Evolutionary conservation across 371 early-diverging fungal species (phyloP).

Genomic region (Rhizopus microsporus): DNA sequence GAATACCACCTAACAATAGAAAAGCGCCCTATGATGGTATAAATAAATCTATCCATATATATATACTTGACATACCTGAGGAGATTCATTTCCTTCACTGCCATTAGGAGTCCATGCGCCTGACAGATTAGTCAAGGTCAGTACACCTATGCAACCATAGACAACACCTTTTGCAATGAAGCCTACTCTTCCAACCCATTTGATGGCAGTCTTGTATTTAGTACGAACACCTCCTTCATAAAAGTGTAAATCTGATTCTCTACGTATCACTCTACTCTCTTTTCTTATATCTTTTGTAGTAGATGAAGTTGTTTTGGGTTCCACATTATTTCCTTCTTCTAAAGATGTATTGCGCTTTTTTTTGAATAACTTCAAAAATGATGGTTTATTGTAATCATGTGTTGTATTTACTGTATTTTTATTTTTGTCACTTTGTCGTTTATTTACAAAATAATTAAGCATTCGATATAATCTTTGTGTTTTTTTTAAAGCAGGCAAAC

Average conservation of each 20-base stretch:
- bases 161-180: slow-evolving; percentile 52
- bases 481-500: no score
- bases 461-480: no score
- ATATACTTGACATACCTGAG: slow-evolving; percentile 27
- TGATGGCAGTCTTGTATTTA: slow-evolving; percentile 8
- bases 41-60: neutral
- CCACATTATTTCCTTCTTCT: no score
- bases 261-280: neutral
- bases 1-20: slow-evolving; percentile 45
- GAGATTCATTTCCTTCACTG: slow-evolving; percentile 45
- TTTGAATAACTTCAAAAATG: neutral
- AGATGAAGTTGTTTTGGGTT: no score
- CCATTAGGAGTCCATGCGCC: slow-evolving; percentile 46
- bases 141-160: slow-evolving; percentile 49
- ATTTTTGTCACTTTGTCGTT: no score
- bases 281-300: neutral
- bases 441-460: no score
- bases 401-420: no score
- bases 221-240: slow-evolving; percentile 31
- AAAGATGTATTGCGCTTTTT: no score
- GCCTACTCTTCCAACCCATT: slow-evolving; percentile 39
- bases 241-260: slow-evolving; percentile 13
- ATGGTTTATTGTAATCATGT: no score
- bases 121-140: slow-evolving; percentile 41
- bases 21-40: slow-evolving; percentile 36